Evolutionary conservation across 495 filamentous ascomycete species (phyloP).

Genomic region (Penicillium cataractarum): DNA sequence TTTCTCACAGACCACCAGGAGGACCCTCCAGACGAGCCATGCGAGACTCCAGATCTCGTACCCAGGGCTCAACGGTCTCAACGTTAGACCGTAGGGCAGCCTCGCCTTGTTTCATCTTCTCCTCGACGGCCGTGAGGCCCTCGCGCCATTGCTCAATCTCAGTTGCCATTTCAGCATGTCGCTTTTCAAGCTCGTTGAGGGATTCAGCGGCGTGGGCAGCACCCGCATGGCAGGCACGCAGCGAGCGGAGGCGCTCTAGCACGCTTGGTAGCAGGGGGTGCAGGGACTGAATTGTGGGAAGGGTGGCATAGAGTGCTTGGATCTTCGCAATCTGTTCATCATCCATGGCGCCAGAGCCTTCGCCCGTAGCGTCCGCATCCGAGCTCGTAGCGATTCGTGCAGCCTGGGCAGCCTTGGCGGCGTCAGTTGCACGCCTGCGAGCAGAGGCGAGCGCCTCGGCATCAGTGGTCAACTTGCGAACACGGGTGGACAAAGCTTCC

Average conservation of each 20-base stretch:
- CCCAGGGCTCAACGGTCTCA: conserved; percentile 81
- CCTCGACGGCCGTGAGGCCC: conserved; percentile 78
- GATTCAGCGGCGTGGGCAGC: conserved; percentile 84
- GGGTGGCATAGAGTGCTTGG: conserved; percentile 86
- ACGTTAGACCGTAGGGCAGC: conserved; percentile 75
- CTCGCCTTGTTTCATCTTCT: conserved; percentile 68
- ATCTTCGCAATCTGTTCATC: conserved; percentile 81
- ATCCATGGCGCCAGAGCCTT: conserved; percentile 34
- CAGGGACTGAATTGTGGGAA: conserved; percentile 87
- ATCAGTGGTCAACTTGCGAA: conserved; percentile 76
- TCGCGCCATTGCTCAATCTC: conserved; percentile 89
- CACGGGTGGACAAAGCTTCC: conserved; percentile 72
- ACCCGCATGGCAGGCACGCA: conserved; percentile 83
- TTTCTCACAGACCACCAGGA: conserved; percentile 10
- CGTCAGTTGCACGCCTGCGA: conserved; percentile 67
- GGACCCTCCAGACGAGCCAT: conserved; percentile 56
- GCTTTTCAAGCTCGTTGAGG: conserved; percentile 73
- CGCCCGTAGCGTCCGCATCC: conserved; percentile 30
- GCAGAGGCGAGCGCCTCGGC: conserved; percentile 76
- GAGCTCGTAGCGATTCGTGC: conserved; percentile 53
- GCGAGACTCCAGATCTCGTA: conserved; percentile 80
- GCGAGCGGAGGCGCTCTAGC: conserved; percentile 80
- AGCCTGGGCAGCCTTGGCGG: conserved; percentile 68
- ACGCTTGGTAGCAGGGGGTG: conserved; percentile 83
- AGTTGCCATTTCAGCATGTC: conserved; percentile 77